Base-by-base conservation (phyloP, 2,329 filamentous ascomycete species). In the Nigrospora sphaerica region DNA sequence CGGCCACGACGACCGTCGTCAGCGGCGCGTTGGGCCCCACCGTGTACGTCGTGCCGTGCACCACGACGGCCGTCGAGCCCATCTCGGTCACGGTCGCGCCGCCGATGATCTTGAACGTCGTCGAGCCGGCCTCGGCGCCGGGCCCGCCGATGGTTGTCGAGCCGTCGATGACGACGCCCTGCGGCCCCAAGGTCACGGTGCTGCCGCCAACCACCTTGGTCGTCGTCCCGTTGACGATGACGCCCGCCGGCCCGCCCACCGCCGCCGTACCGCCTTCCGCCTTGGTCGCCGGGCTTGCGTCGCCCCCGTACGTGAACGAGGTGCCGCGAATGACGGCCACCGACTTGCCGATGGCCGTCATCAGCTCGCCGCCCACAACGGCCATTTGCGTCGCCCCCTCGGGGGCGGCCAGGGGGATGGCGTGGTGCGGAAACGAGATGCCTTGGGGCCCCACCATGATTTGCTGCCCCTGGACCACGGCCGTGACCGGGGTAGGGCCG, bases 81-180 rank as follows among this genome's bases (percentile, higher is more conserved):
- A 78, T 54, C 53, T 73, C 67, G 14, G 73, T 75, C 44, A 79
- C 63, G 3, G 75, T 77, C 14, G 69, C 74, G 12, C 76, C 76
- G 44, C 75, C 76, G 10, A 75, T 67, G 46, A 78, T 68, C 38
- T 70, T 71, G 54, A 67, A 71, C 3, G 64, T 61, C 1, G 69
- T 73, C 12, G 63, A 64, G 1, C 57, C 60, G 1, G 58, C 43
- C 3, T 54, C 52, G 13, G 68, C 73, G 1, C 54, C 48, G 3
- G 58, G 51, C 0, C 74, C 75, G 16, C 74, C 74, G 0, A 78
- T 18, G 14, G 42, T 44, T 5, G 42, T 35, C 23, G 23, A 28
- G n/a, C 42, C 19, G 32, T 32, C 42, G 9, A 44, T 19, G 3
- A 44, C n/a, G 12, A 44, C 42, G 3, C 42, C 42, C 4, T 14